phyloP scores from a whole-genome alignment of 805 yeast species.

The Schizosaccharomyces japonicus region DNA sequence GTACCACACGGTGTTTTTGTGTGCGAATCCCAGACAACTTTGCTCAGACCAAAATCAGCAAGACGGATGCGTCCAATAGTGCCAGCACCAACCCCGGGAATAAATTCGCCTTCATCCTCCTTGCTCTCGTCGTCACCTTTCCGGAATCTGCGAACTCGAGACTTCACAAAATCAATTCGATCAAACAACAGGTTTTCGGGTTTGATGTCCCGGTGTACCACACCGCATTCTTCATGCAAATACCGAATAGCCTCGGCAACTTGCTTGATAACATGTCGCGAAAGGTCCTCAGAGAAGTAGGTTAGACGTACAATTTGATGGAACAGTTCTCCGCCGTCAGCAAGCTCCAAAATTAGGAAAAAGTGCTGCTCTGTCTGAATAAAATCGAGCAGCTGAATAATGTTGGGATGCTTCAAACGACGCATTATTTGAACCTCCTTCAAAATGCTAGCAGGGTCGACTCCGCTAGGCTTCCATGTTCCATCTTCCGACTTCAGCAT shows the following conservation, averaged over 20 bases:
- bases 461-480: not conserved
- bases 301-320: slow-evolving; percentile 58
- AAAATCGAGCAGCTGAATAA: slow-evolving; percentile 31
- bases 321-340: slow-evolving; percentile 61
- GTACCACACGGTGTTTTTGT: slow-evolving; percentile 98
- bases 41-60: slow-evolving; percentile 89
- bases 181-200: slow-evolving; percentile 54
- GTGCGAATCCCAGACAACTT: slow-evolving; percentile 65
- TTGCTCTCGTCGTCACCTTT: slow-evolving; percentile 23
- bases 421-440: slow-evolving; percentile 59
- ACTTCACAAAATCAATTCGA: slow-evolving; percentile 25
- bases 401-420: slow-evolving; percentile 34
- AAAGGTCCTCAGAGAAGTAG: slow-evolving; percentile 46
- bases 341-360: slow-evolving; percentile 41
- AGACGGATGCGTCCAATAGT: slow-evolving; percentile 71
- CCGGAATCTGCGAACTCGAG: slow-evolving; percentile 15
- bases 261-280: slow-evolving; percentile 50
- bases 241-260: slow-evolving; percentile 47
- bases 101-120: slow-evolving; percentile 69
- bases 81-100: slow-evolving; percentile 70
- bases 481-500: not conserved
- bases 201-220: slow-evolving; percentile 61
- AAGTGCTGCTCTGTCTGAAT: slow-evolving; percentile 30
- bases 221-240: slow-evolving; percentile 44
- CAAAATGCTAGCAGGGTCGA: slow-evolving; percentile 26